Conservation (phyloP, 208 protist genomes). For the Vickermania spadyakhi region DNA sequence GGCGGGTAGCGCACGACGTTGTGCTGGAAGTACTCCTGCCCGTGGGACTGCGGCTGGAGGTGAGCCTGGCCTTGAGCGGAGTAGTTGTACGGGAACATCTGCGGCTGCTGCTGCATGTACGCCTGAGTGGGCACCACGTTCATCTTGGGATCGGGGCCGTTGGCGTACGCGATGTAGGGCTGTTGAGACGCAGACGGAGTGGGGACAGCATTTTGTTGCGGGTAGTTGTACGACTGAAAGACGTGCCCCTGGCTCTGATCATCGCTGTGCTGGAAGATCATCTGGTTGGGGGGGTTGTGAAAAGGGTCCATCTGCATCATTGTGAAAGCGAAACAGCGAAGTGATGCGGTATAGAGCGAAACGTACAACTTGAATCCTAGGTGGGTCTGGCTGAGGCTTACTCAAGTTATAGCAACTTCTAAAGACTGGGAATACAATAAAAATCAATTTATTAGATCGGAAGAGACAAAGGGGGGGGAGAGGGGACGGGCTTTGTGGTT, state of each 20-base stretch:
- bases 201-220: background rate
- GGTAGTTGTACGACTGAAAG: background rate
- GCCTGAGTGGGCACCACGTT: background rate
- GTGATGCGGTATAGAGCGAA: too few species aligned
- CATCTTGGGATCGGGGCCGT: background rate
- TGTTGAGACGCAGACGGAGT: background rate
- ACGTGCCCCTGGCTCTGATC: background rate
- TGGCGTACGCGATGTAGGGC: background rate
- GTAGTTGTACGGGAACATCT: slow-evolving; percentile 4
- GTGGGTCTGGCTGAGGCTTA: too few species aligned
- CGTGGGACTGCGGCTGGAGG: background rate
- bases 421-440: too few species aligned
- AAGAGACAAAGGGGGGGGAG: too few species aligned
- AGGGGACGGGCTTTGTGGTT: too few species aligned
- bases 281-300: background rate
- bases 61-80: background rate
- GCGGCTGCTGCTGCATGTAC: slow-evolving; percentile 5
- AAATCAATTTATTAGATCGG: too few species aligned
- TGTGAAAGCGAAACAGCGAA: too few species aligned
- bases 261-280: slow-evolving; percentile 2
- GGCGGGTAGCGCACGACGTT: background rate
- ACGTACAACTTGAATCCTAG: too few species aligned
- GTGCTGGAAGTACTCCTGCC: background rate
- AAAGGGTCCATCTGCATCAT: slow-evolving; percentile 1
- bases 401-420: too few species aligned